These are phyloP conservation scores for Pythium sp. DNA, from an alignment of 352 stramenopile species.

Conservation along the genomic window DNA sequence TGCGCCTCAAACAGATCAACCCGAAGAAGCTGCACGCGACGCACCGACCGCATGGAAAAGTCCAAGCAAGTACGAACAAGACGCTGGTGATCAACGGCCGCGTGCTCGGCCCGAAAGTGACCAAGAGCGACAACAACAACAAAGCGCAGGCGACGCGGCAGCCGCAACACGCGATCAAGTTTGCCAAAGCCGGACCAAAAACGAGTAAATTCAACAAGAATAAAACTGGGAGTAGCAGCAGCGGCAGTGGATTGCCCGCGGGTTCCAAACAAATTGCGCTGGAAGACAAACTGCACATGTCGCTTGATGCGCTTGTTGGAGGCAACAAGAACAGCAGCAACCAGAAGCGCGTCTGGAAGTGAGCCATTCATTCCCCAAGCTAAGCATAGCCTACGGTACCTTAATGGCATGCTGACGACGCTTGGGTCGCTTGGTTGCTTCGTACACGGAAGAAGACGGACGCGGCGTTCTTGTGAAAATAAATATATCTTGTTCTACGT, in stretches of 20 bases:
- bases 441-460: not conserved
- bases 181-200: conserved; percentile 9
- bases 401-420: not conserved
- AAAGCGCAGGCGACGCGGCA: conserved; percentile 30
- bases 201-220: conserved; percentile 10
- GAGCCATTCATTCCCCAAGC: not conserved
- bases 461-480: conserved; percentile 9
- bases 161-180: conserved; percentile 24
- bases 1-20: conserved; percentile 19
- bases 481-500: conserved; percentile 19
- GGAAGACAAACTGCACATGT: conserved; percentile 61
- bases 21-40: conserved; percentile 47
- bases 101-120: conserved; percentile 52
- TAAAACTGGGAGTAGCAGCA: not conserved
- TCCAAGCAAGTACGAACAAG: conserved; percentile 25
- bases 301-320: conserved; percentile 59
- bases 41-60: conserved; percentile 49
- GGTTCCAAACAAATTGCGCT: conserved; percentile 35
- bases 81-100: conserved; percentile 62
- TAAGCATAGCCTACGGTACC: too few relatives aligned
- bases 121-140: conserved; percentile 16
- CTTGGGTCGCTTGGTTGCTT: not conserved
- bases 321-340: conserved; percentile 15
- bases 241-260: not conserved
- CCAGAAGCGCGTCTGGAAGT: conserved; percentile 21